These are phyloP conservation scores for Citrus maxima DNA, from an alignment of 345 rosid species.

Conservation along the genomic window DNA sequence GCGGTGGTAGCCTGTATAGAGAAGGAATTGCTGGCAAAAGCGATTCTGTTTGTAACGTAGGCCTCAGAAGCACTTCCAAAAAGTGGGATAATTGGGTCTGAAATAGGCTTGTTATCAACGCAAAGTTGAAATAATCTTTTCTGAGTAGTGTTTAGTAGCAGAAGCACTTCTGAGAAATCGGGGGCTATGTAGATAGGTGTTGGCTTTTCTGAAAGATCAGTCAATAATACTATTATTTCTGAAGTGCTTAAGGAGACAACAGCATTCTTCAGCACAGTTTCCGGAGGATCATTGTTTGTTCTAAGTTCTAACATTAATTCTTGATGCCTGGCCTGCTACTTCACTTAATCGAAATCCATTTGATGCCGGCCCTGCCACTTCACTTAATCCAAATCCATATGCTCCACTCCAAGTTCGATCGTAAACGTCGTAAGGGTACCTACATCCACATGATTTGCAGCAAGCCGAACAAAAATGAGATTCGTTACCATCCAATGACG, in stretches of 20 bases:
- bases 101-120: background rate
- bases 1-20: background rate
- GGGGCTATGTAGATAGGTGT: background rate
- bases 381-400: background rate
- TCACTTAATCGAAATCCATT: background rate
- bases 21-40: constrained; percentile 6
- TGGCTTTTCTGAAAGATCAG: background rate
- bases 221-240: background rate
- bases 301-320: background rate
- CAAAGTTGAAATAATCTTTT: constrained; percentile 14
- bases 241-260: background rate
- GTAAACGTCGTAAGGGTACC: constrained; percentile 16
- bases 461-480: background rate
- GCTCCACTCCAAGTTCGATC: constrained; percentile 20
- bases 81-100: constrained; percentile 13
- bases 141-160: background rate
- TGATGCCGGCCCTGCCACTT: background rate
- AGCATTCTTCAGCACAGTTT: constrained; percentile 3
- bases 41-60: constrained; percentile 8
- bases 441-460: background rate
- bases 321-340: background rate
- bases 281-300: constrained; percentile 5
- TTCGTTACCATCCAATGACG: no score
- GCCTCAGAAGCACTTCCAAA: constrained; percentile 3
- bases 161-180: constrained; percentile 18